These are phyloP conservation scores for Phytopythium chamaehyphon DNA, from an alignment of 352 stramenopile species.

Conservation along the genomic window DNA sequence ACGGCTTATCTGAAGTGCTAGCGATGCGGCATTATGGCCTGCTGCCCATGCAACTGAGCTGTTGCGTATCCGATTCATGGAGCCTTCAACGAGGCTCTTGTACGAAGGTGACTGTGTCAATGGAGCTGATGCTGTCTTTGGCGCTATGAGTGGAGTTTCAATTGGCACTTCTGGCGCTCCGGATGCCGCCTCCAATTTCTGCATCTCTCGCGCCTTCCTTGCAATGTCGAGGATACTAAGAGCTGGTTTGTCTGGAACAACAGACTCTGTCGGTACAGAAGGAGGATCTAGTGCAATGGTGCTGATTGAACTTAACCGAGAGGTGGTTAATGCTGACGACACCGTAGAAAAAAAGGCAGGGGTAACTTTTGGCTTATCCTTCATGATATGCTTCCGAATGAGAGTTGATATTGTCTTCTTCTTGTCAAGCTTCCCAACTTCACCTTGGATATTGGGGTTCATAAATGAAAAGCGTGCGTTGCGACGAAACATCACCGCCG, in stretches of 20 bases:
- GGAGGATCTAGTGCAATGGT: not conserved
- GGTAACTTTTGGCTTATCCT: constrained; percentile 24
- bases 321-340: constrained; percentile 3
- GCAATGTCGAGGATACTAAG: not conserved
- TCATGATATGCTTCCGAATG: constrained; percentile 42
- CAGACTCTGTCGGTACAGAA: not conserved
- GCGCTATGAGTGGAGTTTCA: not conserved
- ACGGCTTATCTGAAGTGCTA: too few relatives aligned
- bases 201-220: not conserved
- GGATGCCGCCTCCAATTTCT: not conserved
- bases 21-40: not conserved
- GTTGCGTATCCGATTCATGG: not conserved
- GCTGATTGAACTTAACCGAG: not conserved
- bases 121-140: not conserved
- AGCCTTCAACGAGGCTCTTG: not conserved
- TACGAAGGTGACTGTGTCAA: not conserved
- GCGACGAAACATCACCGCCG: constrained; percentile 25
- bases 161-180: not conserved
- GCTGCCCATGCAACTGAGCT: not conserved
- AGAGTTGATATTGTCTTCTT: constrained; percentile 42
- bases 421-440: constrained; percentile 13
- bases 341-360: constrained; percentile 15
- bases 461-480: constrained; percentile 2
- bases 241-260: not conserved
- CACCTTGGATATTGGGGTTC: too few relatives aligned